Percentiles rank a stretch among this genome's conserved stretches.
These are phyloP conservation scores for Seiridium unicorne DNA, from an alignment of 2,329 filamentous ascomycete species.

Conservation along the genomic window DNA sequence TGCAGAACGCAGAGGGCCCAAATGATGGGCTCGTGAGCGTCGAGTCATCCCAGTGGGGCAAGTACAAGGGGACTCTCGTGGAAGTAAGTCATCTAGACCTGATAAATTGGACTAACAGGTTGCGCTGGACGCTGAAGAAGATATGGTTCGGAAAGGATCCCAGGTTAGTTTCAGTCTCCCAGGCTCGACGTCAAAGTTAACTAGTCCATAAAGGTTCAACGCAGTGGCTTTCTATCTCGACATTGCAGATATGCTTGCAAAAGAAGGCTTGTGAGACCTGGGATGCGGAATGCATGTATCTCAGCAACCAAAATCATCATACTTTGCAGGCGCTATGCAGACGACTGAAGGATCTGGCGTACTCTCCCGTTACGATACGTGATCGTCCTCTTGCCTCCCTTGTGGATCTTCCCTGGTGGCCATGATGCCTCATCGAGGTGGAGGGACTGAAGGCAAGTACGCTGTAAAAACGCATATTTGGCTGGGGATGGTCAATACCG, in stretches of 20 bases:
- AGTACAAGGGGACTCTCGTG: slow-evolving; percentile 62
- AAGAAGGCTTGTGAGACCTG: slow-evolving; percentile 50
- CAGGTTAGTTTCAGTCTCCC: slow-evolving; percentile 39
- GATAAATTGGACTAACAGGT: slow-evolving; percentile 66
- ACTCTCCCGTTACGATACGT: too few relatives aligned
- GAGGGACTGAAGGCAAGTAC: too few relatives aligned
- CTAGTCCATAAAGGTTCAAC: slow-evolving; percentile 49
- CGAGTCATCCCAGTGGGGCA: slow-evolving; percentile 59
- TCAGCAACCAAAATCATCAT: too few relatives aligned
- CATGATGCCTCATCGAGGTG: too few relatives aligned
- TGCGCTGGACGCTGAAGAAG: slow-evolving; percentile 54
- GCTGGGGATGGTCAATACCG: too few relatives aligned
- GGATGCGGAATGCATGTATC: too few relatives aligned
- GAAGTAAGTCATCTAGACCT: slow-evolving; percentile 63
- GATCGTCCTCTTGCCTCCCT: too few relatives aligned
- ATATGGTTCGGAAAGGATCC: slow-evolving; percentile 50
- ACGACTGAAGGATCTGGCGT: too few relatives aligned
- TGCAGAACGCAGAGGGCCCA: slow-evolving; percentile 51
- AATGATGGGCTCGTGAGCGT: slow-evolving; percentile 71
- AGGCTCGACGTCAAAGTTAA: slow-evolving; percentile 1
- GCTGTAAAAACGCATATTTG: too few relatives aligned
- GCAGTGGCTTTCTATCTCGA: slow-evolving; percentile 67
- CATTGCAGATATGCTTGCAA: slow-evolving; percentile 69
- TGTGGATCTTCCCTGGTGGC: too few relatives aligned
- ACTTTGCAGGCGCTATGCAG: too few relatives aligned